These are phyloP conservation scores for Fusarium albidum DNA, from an alignment of 2,329 filamentous ascomycete genomes.

Conservation along the genomic window DNA sequence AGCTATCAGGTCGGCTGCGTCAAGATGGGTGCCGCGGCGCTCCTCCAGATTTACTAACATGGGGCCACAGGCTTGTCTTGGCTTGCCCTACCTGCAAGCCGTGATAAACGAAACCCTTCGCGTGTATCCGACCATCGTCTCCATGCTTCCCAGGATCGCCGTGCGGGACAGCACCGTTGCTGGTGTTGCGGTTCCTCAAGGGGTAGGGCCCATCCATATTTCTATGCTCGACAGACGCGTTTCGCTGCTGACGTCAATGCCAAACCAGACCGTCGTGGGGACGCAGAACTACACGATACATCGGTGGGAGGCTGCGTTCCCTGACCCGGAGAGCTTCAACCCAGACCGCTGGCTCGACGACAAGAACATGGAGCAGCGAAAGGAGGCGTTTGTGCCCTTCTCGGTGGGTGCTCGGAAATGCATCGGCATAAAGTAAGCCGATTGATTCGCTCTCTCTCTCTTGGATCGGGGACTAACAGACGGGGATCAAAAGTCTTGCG, in stretches of 20 bases:
- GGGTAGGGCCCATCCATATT: too few relatives aligned
- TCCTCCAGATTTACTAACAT: neutral
- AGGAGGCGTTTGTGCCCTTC: neutral
- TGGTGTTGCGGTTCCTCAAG: slow-evolving; percentile 2
- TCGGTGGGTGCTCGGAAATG: neutral
- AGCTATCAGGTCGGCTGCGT: neutral
- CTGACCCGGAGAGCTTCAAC: neutral
- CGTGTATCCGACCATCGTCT: slow-evolving; percentile 1
- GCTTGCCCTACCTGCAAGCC: slow-evolving; percentile 2
- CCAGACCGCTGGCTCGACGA: neutral
- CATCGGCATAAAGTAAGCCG: slow-evolving; percentile 3
- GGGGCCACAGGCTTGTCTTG: neutral
- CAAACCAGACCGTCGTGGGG: neutral
- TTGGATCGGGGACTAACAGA: neutral
- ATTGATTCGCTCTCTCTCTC: too few relatives aligned
- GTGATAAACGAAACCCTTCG: slow-evolving; percentile 3
- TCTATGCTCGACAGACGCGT: too few relatives aligned
- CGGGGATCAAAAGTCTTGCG: neutral
- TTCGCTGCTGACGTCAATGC: too few relatives aligned
- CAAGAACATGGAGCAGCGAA: neutral
- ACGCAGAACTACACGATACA: slow-evolving; percentile 6
- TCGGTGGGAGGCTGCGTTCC: neutral
- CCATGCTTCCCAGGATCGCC: neutral
- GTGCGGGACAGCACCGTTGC: neutral
- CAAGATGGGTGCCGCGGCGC: neutral